phyloP scores from a whole-genome alignment of 495 filamentous ascomycete genomes.

The Neurospora sp. region DNA sequence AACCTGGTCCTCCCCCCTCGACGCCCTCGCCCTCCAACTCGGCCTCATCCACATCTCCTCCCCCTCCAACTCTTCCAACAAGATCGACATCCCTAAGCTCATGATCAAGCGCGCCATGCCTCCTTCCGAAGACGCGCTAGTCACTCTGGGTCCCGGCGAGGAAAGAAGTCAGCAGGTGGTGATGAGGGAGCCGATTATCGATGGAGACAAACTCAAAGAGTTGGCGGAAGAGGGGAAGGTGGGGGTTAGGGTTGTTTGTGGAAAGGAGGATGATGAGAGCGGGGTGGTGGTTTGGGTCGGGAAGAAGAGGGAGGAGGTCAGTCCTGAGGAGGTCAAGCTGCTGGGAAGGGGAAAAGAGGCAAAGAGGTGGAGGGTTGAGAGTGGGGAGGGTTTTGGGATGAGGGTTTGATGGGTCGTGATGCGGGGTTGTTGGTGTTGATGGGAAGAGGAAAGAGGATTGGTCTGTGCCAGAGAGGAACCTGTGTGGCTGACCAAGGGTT shows the following conservation, averaged over 20 bases:
- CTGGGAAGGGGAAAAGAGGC: constrained; percentile 2
- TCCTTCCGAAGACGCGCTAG: constrained; percentile 28
- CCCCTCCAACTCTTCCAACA: constrained; percentile 11
- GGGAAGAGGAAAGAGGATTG: not conserved
- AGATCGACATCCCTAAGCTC: constrained; percentile 29
- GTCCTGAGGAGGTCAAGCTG: not conserved
- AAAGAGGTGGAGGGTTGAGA: not conserved
- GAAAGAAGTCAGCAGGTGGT: not conserved
- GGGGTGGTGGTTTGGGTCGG: not conserved
- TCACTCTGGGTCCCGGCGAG: constrained; percentile 29
- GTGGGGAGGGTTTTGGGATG: not conserved
- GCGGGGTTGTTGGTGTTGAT: not conserved
- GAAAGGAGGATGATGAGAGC: not conserved
- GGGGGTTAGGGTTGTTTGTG: not conserved
- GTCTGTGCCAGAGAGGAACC: not conserved
- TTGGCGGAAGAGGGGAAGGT: not conserved
- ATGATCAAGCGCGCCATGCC: constrained; percentile 38
- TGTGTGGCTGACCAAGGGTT: not conserved
- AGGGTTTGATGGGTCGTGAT: not conserved
- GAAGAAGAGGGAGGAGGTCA: not conserved
- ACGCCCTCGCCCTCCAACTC: constrained; percentile 33
- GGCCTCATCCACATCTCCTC: constrained; percentile 37
- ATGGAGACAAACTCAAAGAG: not conserved
- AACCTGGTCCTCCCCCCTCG: constrained; percentile 40
- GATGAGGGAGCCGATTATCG: not conserved